Evolutionary conservation across 2,329 filamentous ascomycete genomes (phyloP).

Genomic region (Nemania sp.): DNA sequence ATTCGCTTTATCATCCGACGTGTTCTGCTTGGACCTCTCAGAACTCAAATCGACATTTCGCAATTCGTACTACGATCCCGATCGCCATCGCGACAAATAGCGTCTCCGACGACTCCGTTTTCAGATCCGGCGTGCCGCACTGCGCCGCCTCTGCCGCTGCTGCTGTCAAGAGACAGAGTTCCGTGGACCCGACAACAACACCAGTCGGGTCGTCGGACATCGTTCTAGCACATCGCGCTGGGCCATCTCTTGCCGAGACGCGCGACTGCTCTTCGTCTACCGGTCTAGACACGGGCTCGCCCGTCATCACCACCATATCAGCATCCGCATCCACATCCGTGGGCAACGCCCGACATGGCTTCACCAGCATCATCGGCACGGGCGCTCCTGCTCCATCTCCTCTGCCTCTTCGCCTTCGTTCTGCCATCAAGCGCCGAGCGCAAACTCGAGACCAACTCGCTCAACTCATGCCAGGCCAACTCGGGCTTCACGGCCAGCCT

Average conservation of each 20-base stretch:
- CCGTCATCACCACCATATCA: neutral
- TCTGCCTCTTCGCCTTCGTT: slow-evolving; percentile 31
- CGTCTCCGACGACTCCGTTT: slow-evolving; percentile 6
- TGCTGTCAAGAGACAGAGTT: neutral
- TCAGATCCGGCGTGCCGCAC: neutral
- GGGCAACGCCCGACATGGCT: slow-evolving; percentile 10
- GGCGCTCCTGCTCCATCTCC: slow-evolving; percentile 16
- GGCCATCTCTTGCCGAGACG: neutral
- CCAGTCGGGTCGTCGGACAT: neutral
- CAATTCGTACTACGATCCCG: neutral
- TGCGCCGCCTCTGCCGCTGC: slow-evolving; percentile 1
- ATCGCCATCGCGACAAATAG: neutral
- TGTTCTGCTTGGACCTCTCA: slow-evolving; percentile 2
- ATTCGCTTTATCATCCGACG: slow-evolving; percentile 15
- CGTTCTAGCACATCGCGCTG: neutral
- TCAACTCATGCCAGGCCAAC: slow-evolving; percentile 75
- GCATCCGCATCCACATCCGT: no score
- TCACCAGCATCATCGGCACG: slow-evolving; percentile 12
- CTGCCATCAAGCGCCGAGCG: slow-evolving; percentile 31
- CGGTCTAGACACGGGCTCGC: slow-evolving; percentile 1
- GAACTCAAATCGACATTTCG: neutral
- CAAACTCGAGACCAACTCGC: slow-evolving; percentile 54
- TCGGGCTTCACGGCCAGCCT: slow-evolving; percentile 78
- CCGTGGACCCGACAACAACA: neutral
- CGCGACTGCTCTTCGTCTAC: slow-evolving; percentile 6